Base-by-base conservation (phyloP, 495 filamentous ascomycete species). In the Daldinia childiae region DNA sequence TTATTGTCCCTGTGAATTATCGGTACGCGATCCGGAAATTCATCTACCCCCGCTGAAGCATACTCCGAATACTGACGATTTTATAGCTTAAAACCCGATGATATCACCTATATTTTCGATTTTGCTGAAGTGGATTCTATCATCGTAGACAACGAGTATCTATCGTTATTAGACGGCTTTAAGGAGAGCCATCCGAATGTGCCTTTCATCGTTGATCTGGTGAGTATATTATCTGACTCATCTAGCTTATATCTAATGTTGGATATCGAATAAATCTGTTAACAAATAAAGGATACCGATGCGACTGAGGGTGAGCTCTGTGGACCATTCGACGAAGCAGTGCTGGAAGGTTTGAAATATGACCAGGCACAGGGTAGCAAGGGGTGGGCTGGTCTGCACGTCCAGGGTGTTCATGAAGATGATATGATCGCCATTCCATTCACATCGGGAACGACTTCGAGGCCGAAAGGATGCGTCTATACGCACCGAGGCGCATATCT, bases 391-490 rank as follows among this genome's bases (percentile, higher is more conserved):
- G 93, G 88, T 0, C 84, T 98, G 27, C 83, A 90, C 43, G 81
- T 86, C 8, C 89, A 93, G 72, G 84, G 85, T 5, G 79, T 82
- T 3, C 84, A 92, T 74, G 95, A 99, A 77, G 90, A 97, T 68
- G 90, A 87, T 66, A 81, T 90, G 70, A 87, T 98, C 66, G 93
- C 94, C n/a, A 84, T 86, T 26, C 82, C 83, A 11, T 98, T 98
- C 81, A 99, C 95, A 0, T 94, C 90, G 70, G 95, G 95, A 9
- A 99, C 95, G 12, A 99, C 95, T 2, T 92, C 94, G 9, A 87
- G 85, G 41, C 95, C 95, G 1, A 99, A 99, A 78, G 95, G 96
- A 29, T 95, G 98, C 2, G 90, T 97, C 59, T 98, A 90, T 75
- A 98, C 93, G 4, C 91, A 98, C 79, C 87, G 95, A 41, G 91